Conservation (phyloP, 2,329 filamentous ascomycete genomes). For the Fusarium neocosmosporiellum region DNA sequence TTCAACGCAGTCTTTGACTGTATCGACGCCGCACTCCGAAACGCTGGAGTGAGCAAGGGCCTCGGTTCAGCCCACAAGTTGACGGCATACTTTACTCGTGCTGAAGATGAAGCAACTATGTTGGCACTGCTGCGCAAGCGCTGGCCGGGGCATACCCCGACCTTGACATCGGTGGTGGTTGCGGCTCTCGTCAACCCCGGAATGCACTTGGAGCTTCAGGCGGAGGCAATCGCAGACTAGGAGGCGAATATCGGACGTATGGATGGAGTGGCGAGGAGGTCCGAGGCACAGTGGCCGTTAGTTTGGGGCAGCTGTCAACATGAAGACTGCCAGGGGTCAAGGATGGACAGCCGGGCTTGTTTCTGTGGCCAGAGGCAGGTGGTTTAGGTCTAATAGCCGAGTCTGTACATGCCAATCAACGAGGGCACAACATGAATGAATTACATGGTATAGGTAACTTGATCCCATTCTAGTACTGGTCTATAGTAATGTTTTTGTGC, state of each 20-base stretch:
- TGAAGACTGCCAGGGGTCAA: background rate
- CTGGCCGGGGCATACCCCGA: slow-evolving; percentile 7
- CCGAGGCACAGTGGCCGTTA: background rate
- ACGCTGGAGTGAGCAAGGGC: slow-evolving; percentile 22
- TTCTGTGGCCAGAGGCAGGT: background rate
- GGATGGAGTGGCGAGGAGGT: background rate
- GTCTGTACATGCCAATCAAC: background rate
- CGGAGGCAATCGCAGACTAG: slow-evolving; percentile 17
- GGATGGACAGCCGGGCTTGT: background rate
- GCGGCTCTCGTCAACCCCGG: slow-evolving; percentile 24
- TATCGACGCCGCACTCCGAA: slow-evolving; percentile 27
- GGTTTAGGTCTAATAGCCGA: background rate
- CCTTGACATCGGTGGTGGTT: slow-evolving; percentile 32
- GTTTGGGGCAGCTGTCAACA: background rate
- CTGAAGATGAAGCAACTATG: slow-evolving; percentile 25
- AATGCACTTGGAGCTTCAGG: slow-evolving; percentile 31
- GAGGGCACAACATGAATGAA: background rate
- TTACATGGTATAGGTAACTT: background rate
- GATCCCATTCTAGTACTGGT: background rate
- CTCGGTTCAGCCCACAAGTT: slow-evolving; percentile 27
- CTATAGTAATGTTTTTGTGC: background rate
- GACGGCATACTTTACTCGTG: slow-evolving; percentile 25
- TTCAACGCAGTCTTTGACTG: slow-evolving; percentile 32
- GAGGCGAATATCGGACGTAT: background rate
- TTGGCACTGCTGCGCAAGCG: background rate